Evolutionary conservation across 192 early-diverging fungal genomes (phyloP).

Genomic region (Gonapodya prolifera): DNA sequence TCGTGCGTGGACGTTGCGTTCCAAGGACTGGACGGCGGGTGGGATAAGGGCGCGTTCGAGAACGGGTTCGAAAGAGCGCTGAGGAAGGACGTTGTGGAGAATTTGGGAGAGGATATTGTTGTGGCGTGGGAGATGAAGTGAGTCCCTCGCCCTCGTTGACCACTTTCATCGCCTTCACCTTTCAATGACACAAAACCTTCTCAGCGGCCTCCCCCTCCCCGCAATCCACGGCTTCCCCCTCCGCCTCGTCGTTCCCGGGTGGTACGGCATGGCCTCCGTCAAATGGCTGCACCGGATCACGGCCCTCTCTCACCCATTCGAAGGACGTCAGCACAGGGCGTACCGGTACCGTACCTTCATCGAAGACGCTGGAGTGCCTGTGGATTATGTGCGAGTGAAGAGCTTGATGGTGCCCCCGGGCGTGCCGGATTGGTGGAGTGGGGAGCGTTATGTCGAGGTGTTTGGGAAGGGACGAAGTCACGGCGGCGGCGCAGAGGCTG

Average conservation of each 20-base stretch:
- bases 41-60: not conserved
- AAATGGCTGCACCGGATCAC: not conserved
- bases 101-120: not conserved
- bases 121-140: not conserved
- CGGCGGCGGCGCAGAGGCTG: no score
- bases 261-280: not conserved
- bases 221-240: not conserved
- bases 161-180: no score
- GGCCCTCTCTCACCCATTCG: not conserved
- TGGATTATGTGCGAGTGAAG: not conserved
- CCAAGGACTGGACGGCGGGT: not conserved
- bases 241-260: not conserved
- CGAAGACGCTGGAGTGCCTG: not conserved
- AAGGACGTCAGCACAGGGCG: not conserved
- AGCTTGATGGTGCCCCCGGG: not conserved
- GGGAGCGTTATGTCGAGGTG: not conserved
- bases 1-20: not conserved
- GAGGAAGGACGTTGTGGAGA: not conserved
- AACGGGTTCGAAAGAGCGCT: not conserved
- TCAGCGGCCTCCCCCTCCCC: not conserved
- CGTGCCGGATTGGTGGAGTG: not conserved
- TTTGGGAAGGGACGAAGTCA: no score
- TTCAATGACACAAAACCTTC: no score
- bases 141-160: no score
- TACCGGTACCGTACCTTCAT: no score